phyloP scores from a whole-genome alignment of 164 flowering plant species.

The Amborella trichopoda region DNA sequence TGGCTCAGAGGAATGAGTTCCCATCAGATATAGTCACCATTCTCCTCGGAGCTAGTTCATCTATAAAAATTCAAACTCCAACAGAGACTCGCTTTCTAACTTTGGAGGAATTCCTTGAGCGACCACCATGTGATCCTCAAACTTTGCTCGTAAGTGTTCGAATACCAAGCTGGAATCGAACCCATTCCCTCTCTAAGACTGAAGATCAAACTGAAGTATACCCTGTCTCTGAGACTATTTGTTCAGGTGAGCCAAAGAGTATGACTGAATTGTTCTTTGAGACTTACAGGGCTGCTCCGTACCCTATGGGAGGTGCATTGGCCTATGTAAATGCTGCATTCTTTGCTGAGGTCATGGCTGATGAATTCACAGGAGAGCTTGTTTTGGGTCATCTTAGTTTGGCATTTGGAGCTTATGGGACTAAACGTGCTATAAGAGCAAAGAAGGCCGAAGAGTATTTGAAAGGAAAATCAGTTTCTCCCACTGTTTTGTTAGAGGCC shows the following conservation, averaged over 20 bases:
- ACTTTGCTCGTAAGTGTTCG: slow-evolving; percentile 44
- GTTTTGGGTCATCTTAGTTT: slow-evolving; percentile 31
- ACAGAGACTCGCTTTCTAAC: slow-evolving; percentile 21
- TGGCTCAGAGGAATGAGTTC: slow-evolving; percentile 70
- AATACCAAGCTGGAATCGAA: slow-evolving; percentile 38
- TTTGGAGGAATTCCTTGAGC: slow-evolving; percentile 61
- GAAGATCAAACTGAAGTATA: neutral
- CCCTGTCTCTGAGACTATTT: neutral
- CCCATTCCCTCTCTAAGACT: slow-evolving; percentile 6
- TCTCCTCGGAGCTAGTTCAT: slow-evolving; percentile 57
- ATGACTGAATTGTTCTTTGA: slow-evolving; percentile 39
- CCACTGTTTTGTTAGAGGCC: slow-evolving; percentile 39
- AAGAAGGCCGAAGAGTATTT: slow-evolving; percentile 54
- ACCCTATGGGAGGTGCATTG: slow-evolving; percentile 85
- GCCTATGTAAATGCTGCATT: slow-evolving; percentile 85
- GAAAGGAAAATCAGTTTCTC: slow-evolving; percentile 32
- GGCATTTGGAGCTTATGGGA: slow-evolving; percentile 85
- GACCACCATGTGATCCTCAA: slow-evolving; percentile 38
- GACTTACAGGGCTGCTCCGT: slow-evolving; percentile 77
- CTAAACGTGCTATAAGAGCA: slow-evolving; percentile 61
- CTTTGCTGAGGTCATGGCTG: slow-evolving; percentile 37
- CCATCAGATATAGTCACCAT: slow-evolving; percentile 86
- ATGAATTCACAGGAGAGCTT: slow-evolving; percentile 13
- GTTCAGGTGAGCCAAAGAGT: neutral
- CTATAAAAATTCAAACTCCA: slow-evolving; percentile 31